These are phyloP conservation scores for Oxytropis ochrocephala DNA, from an alignment of 306 rosid genomes.

Conservation along the genomic window DNA sequence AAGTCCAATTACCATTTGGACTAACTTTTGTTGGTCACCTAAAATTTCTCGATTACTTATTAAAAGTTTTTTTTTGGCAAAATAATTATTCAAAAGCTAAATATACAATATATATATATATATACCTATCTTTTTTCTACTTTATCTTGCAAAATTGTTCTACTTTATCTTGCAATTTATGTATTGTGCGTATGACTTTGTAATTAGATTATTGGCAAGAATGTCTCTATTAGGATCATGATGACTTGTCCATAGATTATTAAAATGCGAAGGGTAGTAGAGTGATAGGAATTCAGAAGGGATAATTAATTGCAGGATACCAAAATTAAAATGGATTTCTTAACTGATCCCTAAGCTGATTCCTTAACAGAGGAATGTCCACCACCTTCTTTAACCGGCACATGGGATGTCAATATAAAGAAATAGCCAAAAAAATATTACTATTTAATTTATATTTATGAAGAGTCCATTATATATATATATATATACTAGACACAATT, in stretches of 20 bases:
- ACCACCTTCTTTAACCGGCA: constrained; percentile 17
- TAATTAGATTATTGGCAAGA: constrained; percentile 21
- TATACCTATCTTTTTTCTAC: neutral
- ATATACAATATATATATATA: too few relatives aligned
- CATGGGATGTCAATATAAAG: constrained; percentile 17
- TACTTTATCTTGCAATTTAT: constrained; percentile 10
- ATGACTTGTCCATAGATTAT: neutral
- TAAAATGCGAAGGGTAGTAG: neutral
- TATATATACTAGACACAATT: too few relatives aligned
- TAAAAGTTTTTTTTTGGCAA: too few relatives aligned
- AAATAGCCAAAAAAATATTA: neutral
- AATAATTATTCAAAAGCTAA: neutral
- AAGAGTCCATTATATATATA: too few relatives aligned
- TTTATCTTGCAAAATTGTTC: neutral
- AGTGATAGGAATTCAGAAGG: neutral
- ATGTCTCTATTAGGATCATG: constrained; percentile 23
- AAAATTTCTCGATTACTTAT: too few relatives aligned
- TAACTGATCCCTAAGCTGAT: constrained; percentile 95
- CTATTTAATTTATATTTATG: too few relatives aligned
- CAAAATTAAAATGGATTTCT: constrained; percentile 40
- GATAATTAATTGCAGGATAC: neutral
- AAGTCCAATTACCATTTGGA: too few relatives aligned
- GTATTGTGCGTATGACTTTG: constrained; percentile 3
- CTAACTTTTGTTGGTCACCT: too few relatives aligned
- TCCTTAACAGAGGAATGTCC: constrained; percentile 64